phyloP scores from a whole-genome alignment of 352 stramenopile species.

The Saprolegnia diclina region DNA sequence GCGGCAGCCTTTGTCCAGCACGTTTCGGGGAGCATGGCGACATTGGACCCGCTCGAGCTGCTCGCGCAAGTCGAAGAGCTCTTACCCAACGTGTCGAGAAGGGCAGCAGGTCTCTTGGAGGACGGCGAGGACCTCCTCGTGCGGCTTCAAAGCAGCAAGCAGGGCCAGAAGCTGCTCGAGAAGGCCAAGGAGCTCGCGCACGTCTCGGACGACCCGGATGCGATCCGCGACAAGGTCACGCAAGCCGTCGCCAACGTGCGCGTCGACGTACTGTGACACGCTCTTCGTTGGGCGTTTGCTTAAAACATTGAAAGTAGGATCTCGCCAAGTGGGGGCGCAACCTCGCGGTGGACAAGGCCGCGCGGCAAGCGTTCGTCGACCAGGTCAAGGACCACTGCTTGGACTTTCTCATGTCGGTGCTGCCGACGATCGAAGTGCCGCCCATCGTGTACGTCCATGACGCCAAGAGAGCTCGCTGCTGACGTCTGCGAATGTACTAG shows the following conservation, averaged over 20 bases:
- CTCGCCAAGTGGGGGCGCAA: slow-evolving; percentile 58
- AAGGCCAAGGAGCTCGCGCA: slow-evolving; percentile 66
- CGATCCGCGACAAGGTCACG: slow-evolving; percentile 64
- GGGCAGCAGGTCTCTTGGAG: slow-evolving; percentile 45
- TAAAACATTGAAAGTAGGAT: slow-evolving; percentile 28
- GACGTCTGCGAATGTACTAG: slow-evolving; percentile 6
- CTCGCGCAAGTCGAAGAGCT: slow-evolving; percentile 59
- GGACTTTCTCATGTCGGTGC: slow-evolving; percentile 81
- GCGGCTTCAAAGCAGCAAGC: slow-evolving; percentile 61
- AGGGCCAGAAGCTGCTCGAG: slow-evolving; percentile 56
- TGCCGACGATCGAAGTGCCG: slow-evolving; percentile 77
- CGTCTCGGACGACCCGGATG: slow-evolving; percentile 66
- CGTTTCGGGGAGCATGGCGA: slow-evolving; percentile 33
- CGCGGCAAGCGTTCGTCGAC: slow-evolving; percentile 72
- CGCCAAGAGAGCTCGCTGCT: not conserved
- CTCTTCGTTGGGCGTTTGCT: too few relatives aligned
- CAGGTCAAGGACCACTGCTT: slow-evolving; percentile 78
- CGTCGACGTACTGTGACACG: slow-evolving; percentile 9
- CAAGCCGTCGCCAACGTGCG: slow-evolving; percentile 16
- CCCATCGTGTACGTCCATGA: slow-evolving; percentile 54
- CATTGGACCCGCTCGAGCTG: slow-evolving; percentile 52
- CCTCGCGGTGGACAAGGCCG: slow-evolving; percentile 52
- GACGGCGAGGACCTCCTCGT: slow-evolving; percentile 65
- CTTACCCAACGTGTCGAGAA: slow-evolving; percentile 49
- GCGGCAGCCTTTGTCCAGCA: slow-evolving; percentile 2